Evolutionary conservation across 2,329 filamentous ascomycete genomes (phyloP), one percentile per base, ranked within the genome.

Genomic region (Verticillium nonalfalfae): DNA sequence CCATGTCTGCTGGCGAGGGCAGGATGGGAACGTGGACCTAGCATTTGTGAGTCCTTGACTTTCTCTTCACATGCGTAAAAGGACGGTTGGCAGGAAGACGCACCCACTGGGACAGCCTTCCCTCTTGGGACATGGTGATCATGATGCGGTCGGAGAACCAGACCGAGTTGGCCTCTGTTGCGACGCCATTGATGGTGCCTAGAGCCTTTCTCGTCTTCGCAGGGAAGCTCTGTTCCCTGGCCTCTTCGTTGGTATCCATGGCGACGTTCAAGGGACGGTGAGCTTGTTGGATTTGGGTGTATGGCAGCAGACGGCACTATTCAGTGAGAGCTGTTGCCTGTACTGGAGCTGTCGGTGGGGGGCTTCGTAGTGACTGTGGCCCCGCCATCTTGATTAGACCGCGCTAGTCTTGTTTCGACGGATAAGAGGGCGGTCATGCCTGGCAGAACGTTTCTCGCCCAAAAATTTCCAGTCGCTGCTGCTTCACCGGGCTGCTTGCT

Each of bases 51-150:
- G 56, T 3, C 14, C 26, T 54, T 26, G 31, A n/a, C 45, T 40
- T 68, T 31, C 69, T 72, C 26, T 26, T 26, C 26, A 26, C 26
- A 26, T 26, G 26, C 26, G 31, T 69, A 71, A 35, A 71, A 57
- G 76, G 65, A 61, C 73, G 7, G 3, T 31, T 35, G 7, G 45
- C 9, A 50, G n/a, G 18, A 4, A 21, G 35, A 56, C 26, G 60
- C 80, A 97, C 93, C 95, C 95, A 99, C 81, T 98, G 95, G 21
- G 91, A 90, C 56, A 98, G 78, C 62, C 89, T 85, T 7, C 93
- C 94, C 64, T 89, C 85, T 76, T 98, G 95, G 0, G 90, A 91
- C 63, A 98, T 83, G 1, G 93, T 97, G 65, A 99, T 79, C 68
- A 99, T 78, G 68, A 99, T 92, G 75, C 92, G 96, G 82, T 98